Conservation (phyloP, 441 rosid genomes). For the Codiaeum variegatum region DNA sequence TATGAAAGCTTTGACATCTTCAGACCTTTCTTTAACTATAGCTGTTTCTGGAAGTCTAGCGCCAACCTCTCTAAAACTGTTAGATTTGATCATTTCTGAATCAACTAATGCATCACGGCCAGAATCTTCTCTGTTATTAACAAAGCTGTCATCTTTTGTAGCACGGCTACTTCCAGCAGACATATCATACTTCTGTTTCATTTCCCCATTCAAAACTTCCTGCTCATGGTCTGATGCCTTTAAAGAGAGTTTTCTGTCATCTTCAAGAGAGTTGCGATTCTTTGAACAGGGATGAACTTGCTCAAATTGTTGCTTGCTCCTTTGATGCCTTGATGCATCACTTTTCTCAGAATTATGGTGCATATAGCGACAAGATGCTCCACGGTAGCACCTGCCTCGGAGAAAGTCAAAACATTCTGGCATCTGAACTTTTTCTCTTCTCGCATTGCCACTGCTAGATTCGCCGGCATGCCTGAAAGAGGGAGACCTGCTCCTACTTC, state of each 20-base stretch:
- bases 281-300: constrained; percentile 28
- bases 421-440: constrained; percentile 36
- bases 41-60: constrained; percentile 15
- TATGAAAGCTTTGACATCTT: constrained; percentile 10
- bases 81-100: constrained; percentile 15
- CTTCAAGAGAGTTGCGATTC: constrained; percentile 23
- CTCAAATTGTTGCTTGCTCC: constrained; percentile 30
- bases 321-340: constrained; percentile 33
- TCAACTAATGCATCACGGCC: constrained; percentile 10
- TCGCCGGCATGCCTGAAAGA: constrained; percentile 30
- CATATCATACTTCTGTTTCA: constrained; percentile 16
- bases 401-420: constrained; percentile 55
- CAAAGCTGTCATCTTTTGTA: constrained; percentile 14
- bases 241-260: constrained; percentile 23
- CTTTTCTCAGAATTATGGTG: constrained; percentile 42
- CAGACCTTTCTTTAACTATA: constrained; percentile 21
- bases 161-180: constrained; percentile 17
- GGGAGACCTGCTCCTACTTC: constrained; percentile 47
- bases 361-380: constrained; percentile 51
- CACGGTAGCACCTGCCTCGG: constrained; percentile 61
- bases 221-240: constrained; percentile 24
- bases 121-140: constrained; percentile 25
- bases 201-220: constrained; percentile 24
- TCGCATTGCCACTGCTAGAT: constrained; percentile 26
- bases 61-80: constrained; percentile 15